These are phyloP conservation scores for Hortaea werneckii DNA, from an alignment of 2,329 filamentous ascomycete genomes.

Conservation along the genomic window DNA sequence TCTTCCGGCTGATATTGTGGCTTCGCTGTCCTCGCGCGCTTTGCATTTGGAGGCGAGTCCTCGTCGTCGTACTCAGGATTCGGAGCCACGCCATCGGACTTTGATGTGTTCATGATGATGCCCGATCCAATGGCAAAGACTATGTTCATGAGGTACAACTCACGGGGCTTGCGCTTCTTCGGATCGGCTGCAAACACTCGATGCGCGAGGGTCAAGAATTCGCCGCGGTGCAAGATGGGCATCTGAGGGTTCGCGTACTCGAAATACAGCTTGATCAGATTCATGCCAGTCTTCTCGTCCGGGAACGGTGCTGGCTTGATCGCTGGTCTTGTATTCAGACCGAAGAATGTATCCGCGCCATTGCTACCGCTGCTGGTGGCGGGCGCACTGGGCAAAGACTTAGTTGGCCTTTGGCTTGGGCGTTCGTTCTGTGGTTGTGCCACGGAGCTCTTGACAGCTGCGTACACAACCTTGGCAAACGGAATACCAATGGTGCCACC, in stretches of 20 bases:
- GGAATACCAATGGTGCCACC: constrained; percentile 76
- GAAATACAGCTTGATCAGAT: constrained; percentile 77
- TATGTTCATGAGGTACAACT: constrained; percentile 92
- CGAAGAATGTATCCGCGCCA: constrained; percentile 90
- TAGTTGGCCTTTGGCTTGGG: constrained; percentile 48
- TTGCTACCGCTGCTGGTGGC: constrained; percentile 50
- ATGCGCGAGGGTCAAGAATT: constrained; percentile 84
- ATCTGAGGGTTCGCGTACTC: constrained; percentile 95
- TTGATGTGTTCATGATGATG: constrained; percentile 62
- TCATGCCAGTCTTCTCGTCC: constrained; percentile 59
- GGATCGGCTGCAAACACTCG: constrained; percentile 63
- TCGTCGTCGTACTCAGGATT: constrained; percentile 22
- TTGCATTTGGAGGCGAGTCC: constrained; percentile 24
- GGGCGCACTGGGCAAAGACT: constrained; percentile 39
- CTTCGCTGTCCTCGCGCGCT: constrained; percentile 42
- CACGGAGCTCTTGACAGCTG: constrained; percentile 73
- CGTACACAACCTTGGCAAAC: constrained; percentile 87
- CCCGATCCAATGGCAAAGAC: constrained; percentile 93
- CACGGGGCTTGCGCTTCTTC: constrained; percentile 59
- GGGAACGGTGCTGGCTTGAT: constrained; percentile 82
- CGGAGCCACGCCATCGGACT: constrained; percentile 15
- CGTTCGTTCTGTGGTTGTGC: constrained; percentile 50
- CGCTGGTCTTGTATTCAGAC: constrained; percentile 80
- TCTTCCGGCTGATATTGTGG: constrained; percentile 69
- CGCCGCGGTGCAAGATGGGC: constrained; percentile 76